These are phyloP conservation scores for Calvatia gigantea DNA, from an alignment of 768 basidiomycete species.

Conservation along the genomic window DNA sequence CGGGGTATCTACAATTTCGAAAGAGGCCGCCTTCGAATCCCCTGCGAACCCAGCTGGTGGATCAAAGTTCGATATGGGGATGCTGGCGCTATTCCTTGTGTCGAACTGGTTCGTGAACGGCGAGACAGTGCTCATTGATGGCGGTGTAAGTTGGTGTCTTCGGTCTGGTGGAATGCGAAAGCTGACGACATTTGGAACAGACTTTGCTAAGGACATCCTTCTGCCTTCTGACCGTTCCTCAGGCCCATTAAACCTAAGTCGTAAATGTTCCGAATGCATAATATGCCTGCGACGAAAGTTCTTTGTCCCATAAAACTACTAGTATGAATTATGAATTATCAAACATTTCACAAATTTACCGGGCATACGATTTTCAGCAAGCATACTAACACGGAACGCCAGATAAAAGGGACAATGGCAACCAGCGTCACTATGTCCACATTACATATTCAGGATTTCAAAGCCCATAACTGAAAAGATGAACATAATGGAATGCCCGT, in stretches of 20 bases:
- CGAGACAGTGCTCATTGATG: conserved; percentile 46
- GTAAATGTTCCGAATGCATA: too few species aligned
- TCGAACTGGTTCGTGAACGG: conserved; percentile 47
- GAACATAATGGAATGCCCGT: not conserved
- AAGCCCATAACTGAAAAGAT: not conserved
- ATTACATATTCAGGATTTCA: not conserved
- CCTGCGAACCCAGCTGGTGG: conserved; percentile 32
- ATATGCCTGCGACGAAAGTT: too few species aligned
- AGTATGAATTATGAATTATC: too few species aligned
- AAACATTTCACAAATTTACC: too few species aligned
- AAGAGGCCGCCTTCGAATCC: conserved; percentile 26
- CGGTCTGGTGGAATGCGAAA: not conserved
- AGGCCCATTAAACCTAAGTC: not conserved
- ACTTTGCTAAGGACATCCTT: conserved; percentile 34
- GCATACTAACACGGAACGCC: too few species aligned
- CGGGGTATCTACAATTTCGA: conserved; percentile 22
- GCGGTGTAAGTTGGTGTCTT: conserved; percentile 34
- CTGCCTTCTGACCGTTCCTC: conserved; percentile 29
- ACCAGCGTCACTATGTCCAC: not conserved
- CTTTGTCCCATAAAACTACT: too few species aligned
- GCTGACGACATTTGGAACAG: conserved; percentile 14
- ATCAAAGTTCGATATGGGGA: conserved; percentile 38
- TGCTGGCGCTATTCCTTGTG: conserved; percentile 38
- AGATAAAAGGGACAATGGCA: not conserved
- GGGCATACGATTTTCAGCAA: too few species aligned